Base-by-base conservation (phyloP, 768 basidiomycete species). In the Ramaria sp. region DNA sequence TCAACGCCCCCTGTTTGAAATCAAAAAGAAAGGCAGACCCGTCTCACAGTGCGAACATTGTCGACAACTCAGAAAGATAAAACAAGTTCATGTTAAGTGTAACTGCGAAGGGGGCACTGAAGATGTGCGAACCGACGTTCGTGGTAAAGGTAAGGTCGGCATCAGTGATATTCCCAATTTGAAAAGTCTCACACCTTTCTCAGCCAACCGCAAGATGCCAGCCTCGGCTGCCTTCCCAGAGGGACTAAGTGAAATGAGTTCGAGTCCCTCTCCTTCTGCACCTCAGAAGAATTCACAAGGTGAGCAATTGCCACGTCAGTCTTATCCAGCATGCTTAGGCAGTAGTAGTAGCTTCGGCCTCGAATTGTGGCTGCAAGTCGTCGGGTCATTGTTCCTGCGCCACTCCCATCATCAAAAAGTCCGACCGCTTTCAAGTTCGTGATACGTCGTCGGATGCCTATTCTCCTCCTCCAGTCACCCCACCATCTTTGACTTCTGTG, bases 1-100 rank as follows among this genome's bases (percentile, higher is more conserved):
- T 53, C 89, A 92, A 68, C 80, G 92, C 42, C 86, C 91, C 38
- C 76, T 95, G 52, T 92, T 84, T 68, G 90, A 80, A 77, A 88
- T 84, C 62, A 80, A 73, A 79, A 86, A 76, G 75, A 83, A 76
- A 59, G 83, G 74, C 60, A 75, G 76, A 55, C 79, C 75, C 2
- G 72, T 78, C 39, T 80, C 80, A 3, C 80, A 79, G 66, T 83
- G 82, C 63, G 66, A 66, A n/a, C 65, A 68, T 50, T 74, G 74
- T 47, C 63, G 69, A 30, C 65, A 68, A 30, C 65, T 65, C 30
- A 61, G 73, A 56, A 81, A 76, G 69, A 75, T 67, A 38, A 71
- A 66, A 59, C 68, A 69, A 55, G 67, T 75, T 13, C 73, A 75
- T 60, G 68, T 74, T 53, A 73, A 72, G 59, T 73, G 73, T 57